Evolutionary conservation across 345 rosid genomes (phyloP).

Genomic region (Heritiera littoralis): DNA sequence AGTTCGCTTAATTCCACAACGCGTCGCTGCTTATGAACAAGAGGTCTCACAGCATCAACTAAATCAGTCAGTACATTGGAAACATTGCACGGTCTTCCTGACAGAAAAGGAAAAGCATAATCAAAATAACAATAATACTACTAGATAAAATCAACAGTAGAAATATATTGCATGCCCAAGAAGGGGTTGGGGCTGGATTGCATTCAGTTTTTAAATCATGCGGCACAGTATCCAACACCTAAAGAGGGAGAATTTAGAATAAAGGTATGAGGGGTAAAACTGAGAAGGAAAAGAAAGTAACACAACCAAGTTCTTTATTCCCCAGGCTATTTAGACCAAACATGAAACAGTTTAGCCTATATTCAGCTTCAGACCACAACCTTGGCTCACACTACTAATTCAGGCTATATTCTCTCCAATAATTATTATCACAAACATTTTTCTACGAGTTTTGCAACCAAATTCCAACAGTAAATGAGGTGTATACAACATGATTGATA

Average conservation of each 20-base stretch:
- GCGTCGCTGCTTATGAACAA: slow-evolving; percentile 79
- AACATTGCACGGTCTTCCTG: slow-evolving; percentile 94
- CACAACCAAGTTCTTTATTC: not conserved
- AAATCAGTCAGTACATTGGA: slow-evolving; percentile 72
- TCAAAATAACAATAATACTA: slow-evolving; percentile 15
- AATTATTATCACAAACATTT: slow-evolving; percentile 6
- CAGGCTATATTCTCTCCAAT: not conserved
- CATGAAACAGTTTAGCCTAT: not conserved
- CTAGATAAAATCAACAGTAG: slow-evolving; percentile 12
- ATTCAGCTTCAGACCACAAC: slow-evolving; percentile 3
- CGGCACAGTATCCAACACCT: not conserved
- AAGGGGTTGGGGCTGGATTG: not conserved
- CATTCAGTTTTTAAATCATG: not conserved
- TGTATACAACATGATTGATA: not conserved
- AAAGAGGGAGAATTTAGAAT: not conserved
- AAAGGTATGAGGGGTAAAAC: not conserved
- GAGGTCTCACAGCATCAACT: slow-evolving; percentile 78
- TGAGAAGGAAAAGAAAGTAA: not conserved
- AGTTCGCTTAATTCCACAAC: slow-evolving; percentile 55
- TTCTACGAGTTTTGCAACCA: not conserved
- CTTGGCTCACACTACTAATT: not conserved
- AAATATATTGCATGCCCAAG: slow-evolving; percentile 10
- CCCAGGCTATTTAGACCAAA: not conserved
- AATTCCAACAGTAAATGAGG: slow-evolving; percentile 2
- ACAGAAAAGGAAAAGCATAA: slow-evolving; percentile 58